Base-by-base conservation (phyloP, 192 early-diverging fungal genomes). In the Umbelopsis sp. region DNA sequence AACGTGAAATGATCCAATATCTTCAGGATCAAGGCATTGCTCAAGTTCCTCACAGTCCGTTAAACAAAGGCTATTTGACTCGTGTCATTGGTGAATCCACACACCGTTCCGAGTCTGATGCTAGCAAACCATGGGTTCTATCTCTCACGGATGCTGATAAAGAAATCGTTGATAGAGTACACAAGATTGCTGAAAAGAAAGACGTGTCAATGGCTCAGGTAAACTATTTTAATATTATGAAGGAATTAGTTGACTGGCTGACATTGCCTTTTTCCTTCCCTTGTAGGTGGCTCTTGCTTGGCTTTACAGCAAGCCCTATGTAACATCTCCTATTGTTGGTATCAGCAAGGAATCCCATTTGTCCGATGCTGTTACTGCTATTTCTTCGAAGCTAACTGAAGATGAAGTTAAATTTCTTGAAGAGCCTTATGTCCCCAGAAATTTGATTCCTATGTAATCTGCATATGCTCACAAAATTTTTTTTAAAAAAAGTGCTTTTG, bases 1-100 rank as follows among this genome's bases (percentile, higher is more conserved):
- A 88, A 65, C 74, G 87, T 24, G 86, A 88, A 51, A 89, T 85
- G 80, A 74, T 76, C 47, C 85, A 78, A 20, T 85, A 81, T 43
- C 81, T 73, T 70, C 24, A 65, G 21, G 80, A 86, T 70, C 49
- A 65, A 10, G 79, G 82, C 1, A 74, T 86, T 69, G 77, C 80
- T 50, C 45, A 71, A 32, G 77, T 85, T n/a, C 76, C 82, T 9
- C 88, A 78, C 83, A 80, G 83, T 1, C 84, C 87, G 4, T 77
- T 89, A 26, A 82, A 82, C 4, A 68, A 72, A 25, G 86, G 86
- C 24, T 17, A 77, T 25, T 66, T 87, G 21, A 67, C 80, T 4
- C 76, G 82, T 4, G 71, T 54, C 65, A 69, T 38, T 65, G 16
- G 71, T 69, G 50, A 22, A 31, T 50, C 43, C 66, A 32, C 24